Base-by-base conservation (phyloP, 805 yeast genomes). In the Ascoidea tarda region DNA sequence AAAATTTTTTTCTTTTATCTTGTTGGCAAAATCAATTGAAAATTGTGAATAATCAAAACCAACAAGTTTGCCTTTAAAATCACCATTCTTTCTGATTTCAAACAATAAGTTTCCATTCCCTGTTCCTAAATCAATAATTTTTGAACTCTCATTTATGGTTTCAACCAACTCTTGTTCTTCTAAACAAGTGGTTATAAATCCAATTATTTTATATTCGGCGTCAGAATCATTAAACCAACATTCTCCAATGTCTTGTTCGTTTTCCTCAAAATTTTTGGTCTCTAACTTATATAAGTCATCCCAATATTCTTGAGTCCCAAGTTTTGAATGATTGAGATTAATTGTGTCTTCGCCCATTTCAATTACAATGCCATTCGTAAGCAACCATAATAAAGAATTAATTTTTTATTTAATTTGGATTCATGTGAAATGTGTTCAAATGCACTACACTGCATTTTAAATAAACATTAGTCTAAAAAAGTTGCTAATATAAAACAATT, bases 201-300 rank as follows among this genome's bases (percentile, higher is more conserved):
- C 78, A n/a, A 85, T 74, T 80, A 93, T 84, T 62, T 81, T 84
- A 54, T 73, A 74, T 62, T 91, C 98, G 0, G 99, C 98, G 61
- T 84, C 89, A n/a, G 86, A 83, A 61, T 93, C 99, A 58, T 85
- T 81, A 66, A 93, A 93, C 99, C 99, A 93, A 65, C 90, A 78
- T 66, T 93, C 98, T 1, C 99, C 99, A 0, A 89, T 82, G 64
- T 93, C 97, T 16, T 83, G 75, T 16, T 84, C 79, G 63, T 91
- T 86, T 33, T 78, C n/a, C 46, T 71, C 66, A 61, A 86, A 91
- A 67, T 91, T 91, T 32, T 64, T 60, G 56, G 78, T 76, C 62
- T 91, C 99, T 21, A 78, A 62, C 47, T 78, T 70, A 66, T 91
- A 91, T 65, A 91, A 87, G 51, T 82, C 77, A 66, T 93, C 90